These are phyloP conservation scores for Allomyces arbusculus DNA, from an alignment of 192 early-diverging fungal species.

Conservation along the genomic window DNA sequence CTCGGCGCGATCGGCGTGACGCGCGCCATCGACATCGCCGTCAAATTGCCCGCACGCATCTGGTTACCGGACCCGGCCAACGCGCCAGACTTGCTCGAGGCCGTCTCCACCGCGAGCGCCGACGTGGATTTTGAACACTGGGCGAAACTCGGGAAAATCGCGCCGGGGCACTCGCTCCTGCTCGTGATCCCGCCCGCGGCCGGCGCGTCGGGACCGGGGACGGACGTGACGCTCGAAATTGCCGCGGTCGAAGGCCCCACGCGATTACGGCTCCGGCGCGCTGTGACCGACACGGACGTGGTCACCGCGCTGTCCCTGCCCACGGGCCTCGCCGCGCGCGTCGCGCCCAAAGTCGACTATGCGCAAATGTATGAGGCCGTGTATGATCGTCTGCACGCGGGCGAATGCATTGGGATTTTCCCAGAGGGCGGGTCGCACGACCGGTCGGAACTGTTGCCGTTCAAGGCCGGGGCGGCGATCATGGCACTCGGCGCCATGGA, in stretches of 20 bases:
- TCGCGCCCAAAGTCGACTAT: slow-evolving; percentile 71
- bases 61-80: not conserved
- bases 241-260: slow-evolving; percentile 64
- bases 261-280: slow-evolving; percentile 46
- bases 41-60: not conserved
- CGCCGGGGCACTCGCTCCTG: not conserved
- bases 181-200: not conserved
- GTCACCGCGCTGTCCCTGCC: slow-evolving; percentile 6
- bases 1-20: slow-evolving; percentile 34
- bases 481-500: slow-evolving; percentile 83
- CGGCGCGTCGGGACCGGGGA: not conserved
- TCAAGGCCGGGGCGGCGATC: slow-evolving; percentile 72
- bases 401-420: slow-evolving; percentile 83
- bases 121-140: not conserved
- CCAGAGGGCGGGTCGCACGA: slow-evolving; percentile 98
- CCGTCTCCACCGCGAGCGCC: no score
- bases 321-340: slow-evolving; percentile 12
- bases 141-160: not conserved
- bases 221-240: slow-evolving; percentile 26
- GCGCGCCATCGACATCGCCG: not conserved
- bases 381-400: slow-evolving; percentile 44
- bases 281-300: slow-evolving; percentile 51
- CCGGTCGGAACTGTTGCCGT: slow-evolving; percentile 80
- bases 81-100: not conserved
- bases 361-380: slow-evolving; percentile 67